Conservation (phyloP, 805 yeast genomes). For the Pichia occidentalis region DNA sequence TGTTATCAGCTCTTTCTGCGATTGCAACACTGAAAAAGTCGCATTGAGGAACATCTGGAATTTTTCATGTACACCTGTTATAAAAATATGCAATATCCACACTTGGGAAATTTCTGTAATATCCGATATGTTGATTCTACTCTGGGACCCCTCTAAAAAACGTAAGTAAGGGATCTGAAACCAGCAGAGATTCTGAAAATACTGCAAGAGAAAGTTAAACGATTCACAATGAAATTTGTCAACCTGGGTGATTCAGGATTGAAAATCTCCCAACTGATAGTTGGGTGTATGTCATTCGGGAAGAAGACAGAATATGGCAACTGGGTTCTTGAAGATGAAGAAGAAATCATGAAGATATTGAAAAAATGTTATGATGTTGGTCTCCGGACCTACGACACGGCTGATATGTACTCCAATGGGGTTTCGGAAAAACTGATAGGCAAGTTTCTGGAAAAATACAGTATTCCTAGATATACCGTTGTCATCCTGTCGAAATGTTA, state of each 20-base stretch:
- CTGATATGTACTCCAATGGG: conserved; percentile 30
- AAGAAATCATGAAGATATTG: conserved; percentile 35
- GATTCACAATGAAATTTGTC: conserved; percentile 6
- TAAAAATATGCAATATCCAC: no score
- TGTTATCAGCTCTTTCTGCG: no score
- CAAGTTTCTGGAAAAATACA: conserved; percentile 23
- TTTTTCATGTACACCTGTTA: no score
- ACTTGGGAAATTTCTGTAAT: no score
- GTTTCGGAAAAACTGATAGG: conserved; percentile 24
- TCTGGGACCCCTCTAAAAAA: no score
- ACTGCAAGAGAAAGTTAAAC: no score
- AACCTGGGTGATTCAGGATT: conserved; percentile 32
- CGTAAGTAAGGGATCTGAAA: no score
- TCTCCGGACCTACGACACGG: conserved; percentile 39
- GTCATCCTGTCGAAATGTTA: conserved; percentile 26
- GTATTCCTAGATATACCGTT: conserved; percentile 26
- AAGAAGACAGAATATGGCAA: conserved; percentile 30
- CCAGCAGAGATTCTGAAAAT: no score
- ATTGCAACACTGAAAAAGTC: no score
- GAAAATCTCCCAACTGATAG: conserved; percentile 29
- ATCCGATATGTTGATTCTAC: no score
- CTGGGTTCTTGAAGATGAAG: conserved; percentile 43
- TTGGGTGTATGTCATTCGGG: conserved; percentile 35
- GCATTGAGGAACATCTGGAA: no score
- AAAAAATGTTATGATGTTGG: conserved; percentile 35